Base-by-base conservation (phyloP, 176 grass and related monocot species). In the Puya raimondii region DNA sequence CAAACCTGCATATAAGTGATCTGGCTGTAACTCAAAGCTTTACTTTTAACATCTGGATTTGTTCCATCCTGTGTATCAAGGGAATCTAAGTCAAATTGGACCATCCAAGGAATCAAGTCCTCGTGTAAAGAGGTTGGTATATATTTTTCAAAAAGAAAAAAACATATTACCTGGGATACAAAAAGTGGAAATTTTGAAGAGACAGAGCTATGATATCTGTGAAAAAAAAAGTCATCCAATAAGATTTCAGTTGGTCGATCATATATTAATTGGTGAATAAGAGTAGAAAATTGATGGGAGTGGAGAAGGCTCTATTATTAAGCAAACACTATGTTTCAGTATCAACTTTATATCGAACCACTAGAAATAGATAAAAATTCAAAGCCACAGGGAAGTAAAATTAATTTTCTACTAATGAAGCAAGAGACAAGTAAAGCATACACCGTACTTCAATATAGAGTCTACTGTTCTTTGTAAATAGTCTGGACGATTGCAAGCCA, bases 401-500 rank as follows among this genome's bases (percentile, higher is more conserved):
- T 58, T 64, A 6, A 0, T 9, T 12, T 67, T 64, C n/a, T 71
- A 0, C 47, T 68, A 67, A 63, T n/a, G 12, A 75, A 49, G 23
- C 12, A 58, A 47, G 23, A 48, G 16, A 53, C 20, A 63, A 16
- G 14, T 70, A 42, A 53, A 17, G 50, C 3, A 10, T 47, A 52
- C 11, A 63, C 70, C 69, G 52, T 93, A 99, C 94, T 91, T 90
- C 66, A 99, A 80, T 53, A 99, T 85, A 86, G 94, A 99, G 81
- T 93, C 80, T 18, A 99, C 79, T 88, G 94, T 99, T 79, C 78
- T 90, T 69, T 91, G 80, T 68, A 99, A 84, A 86, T 99, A 99
- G 49, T 93, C 94, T 69, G 87, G 89, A 27, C 94, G 84, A 88
- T 93, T 99, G 80, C 89, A 99, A 82, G 94, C 94, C 94, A 99